Base-by-base conservation (phyloP, 2,329 filamentous ascomycete species). In the Alternaria conjuncta region DNA sequence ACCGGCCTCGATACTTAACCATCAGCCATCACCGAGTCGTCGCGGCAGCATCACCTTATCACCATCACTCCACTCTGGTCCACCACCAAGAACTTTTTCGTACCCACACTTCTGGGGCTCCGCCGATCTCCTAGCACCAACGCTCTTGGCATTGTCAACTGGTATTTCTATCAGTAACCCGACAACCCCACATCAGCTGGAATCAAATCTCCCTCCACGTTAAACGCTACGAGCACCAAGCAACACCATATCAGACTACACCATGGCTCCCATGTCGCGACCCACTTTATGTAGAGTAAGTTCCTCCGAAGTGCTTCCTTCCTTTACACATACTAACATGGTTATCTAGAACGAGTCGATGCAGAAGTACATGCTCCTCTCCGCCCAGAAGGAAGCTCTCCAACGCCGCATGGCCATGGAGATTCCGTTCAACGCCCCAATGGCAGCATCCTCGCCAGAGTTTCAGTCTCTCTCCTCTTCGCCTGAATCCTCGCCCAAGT, bases 341-440 rank as follows among this genome's bases (percentile, higher is more conserved):
- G 4, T 7, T 21, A 4, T 20, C 2, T 25, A 73, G 72, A 71
- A 74, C 58, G 72, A 79, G 60, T 72, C 75, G 4, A 76, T 81
- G 69, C 76, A 80, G 63, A 78, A 75, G 60, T 82, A 82, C 69
- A 76, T 82, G 63, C 68, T 78, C 11, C 74, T 83, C 15, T 76
- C 78, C 47, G 79, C 78, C 21, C 80, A 82, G 55, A 79, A 82
- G 66, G 79, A 80, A 62, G 74, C 72, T 46, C 66, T 82, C 41
- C 80, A 78, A 55, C 77, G 79, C 43, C 75, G 80, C 25, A 70
- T 83, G 23, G 81, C 79, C 11, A 69, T 81, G 64, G 68, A 77
- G 44, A 64, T 79, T 56, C 73, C 79, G 47, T 70, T 76, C 59
- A 61, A 60, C 7, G 71, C 76, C 20, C 76, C 79, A 6, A 73